Percentiles rank a stretch among this genome's conserved stretches.
phyloP scores from a whole-genome alignment of 108 stramenopile genomes.

The Skeletonema marinoi region DNA sequence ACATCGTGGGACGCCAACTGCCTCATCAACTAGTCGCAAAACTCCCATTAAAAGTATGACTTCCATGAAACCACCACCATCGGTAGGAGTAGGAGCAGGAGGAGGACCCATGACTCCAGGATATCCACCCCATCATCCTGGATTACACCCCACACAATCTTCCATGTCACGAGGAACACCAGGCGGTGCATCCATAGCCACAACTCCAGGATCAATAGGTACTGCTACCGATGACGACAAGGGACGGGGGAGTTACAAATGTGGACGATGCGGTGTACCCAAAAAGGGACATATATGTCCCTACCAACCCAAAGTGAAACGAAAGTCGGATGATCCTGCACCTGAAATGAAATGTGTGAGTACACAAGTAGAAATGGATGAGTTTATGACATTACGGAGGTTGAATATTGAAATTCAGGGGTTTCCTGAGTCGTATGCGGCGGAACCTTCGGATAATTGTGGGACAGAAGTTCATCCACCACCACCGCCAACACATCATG shows the following conservation, averaged over 20 bases:
- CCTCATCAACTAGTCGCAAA: slow-evolving; percentile 1
- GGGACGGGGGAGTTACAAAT: slow-evolving; percentile 83
- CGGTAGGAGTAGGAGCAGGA: not conserved
- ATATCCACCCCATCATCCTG: slow-evolving; percentile 1
- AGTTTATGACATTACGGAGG: slow-evolving; percentile 87
- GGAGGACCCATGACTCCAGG: slow-evolving; percentile 6
- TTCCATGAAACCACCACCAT: not conserved
- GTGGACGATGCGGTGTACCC: slow-evolving; percentile 89
- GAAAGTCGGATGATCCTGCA: slow-evolving; percentile 75
- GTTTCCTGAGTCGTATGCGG: slow-evolving; percentile 86
- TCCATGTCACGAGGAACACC: not conserved
- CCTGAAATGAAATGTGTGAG: slow-evolving; percentile 86
- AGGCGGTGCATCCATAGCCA: not conserved
- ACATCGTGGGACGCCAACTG: not conserved
- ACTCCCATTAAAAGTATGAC: not conserved
- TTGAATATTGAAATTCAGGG: slow-evolving; percentile 88
- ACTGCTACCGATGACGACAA: slow-evolving; percentile 66
- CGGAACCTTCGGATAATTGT: slow-evolving; percentile 60
- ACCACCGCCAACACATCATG: not conserved
- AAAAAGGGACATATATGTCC: slow-evolving; percentile 94
- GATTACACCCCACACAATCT: slow-evolving; percentile 7
- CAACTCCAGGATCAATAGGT: slow-evolving; percentile 27
- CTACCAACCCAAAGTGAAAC: slow-evolving; percentile 88
- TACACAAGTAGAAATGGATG: slow-evolving; percentile 91
- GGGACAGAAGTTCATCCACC: slow-evolving; percentile 39